Base-by-base conservation (phyloP, 257 asterid genomes). In the Prunella vulgaris region DNA sequence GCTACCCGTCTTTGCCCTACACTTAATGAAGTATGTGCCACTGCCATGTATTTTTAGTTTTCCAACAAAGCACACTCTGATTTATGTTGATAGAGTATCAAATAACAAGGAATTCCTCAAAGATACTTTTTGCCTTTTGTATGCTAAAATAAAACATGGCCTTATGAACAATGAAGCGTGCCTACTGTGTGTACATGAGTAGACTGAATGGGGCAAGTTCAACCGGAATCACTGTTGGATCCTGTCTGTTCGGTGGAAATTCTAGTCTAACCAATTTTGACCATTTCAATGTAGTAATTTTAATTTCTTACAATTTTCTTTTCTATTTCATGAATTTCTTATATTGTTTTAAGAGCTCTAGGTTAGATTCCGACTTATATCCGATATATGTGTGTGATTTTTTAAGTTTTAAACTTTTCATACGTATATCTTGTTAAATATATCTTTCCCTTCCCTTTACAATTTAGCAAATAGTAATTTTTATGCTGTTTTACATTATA, bases 1-100 rank as follows among this genome's bases (percentile, higher is more conserved):
- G 99, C 99, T 57, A 87, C 97, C 38, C 86, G 86, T 74, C 96
- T 91, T 78, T 91, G 97, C 73, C 97, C 99, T 76, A 88, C 99
- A 5, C 92, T 94, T 46, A 89, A 89, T 71, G 99, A 94, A 83
- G 99, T 94, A 91, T 37, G 96, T 78, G 15, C 52, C 73, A 51
- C 64, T 61, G 54, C 79, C 64, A 28, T 62, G 25, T 40, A 70
- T 60, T 68, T 71, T 51, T 52, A 9, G 49, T 17, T 60, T 60
- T 62, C 37, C 38, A 49, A 44, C 20, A 44, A 25, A 25, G 48
- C 60, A 40, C 72, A 27, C 75, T 66, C 73, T 71, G 27, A 71
- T 67, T 27, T 53, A 30, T 54, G 62, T 21, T 57, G 63, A 57
- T 42, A 67, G 71, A 62, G 46, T 74, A 58, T 48, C 49, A 72